Evolutionary conservation across 1,139 yeast species (phyloP), one percentile per base, ranked within the genome.

Genomic region (Kodamaea sp.): DNA sequence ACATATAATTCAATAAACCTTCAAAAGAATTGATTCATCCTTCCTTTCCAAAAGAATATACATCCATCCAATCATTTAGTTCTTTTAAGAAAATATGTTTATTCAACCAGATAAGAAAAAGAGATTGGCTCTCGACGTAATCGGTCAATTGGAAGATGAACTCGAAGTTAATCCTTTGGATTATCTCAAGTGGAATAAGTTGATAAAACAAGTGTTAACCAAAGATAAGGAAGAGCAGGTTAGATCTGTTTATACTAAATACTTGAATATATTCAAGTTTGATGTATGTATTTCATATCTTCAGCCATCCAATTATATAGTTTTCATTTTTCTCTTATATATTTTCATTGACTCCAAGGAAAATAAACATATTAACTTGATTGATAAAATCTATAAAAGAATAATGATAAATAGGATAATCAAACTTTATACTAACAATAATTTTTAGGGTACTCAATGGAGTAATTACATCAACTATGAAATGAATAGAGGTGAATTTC

Each of bases 401-500:
- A 20, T 20, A 12, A 8, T 25, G 23, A 20, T 24, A 31, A 23
- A 12, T 25, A 22, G 15, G 11, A 10, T 20, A 28, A n/a, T 11
- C 3, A 24, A 15, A 32, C 6, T 6, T n/a, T 10, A 15, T 34
- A 31, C 34, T 35, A 31, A 35, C 32, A 28, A 15, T 34, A n/a
- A n/a, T n/a, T n/a, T 43, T 31, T 63, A 73, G 58, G 80, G 85
- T 2, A 71, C 74, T 10, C 75, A 79, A 39, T 88, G 97, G 97
- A 70, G 80, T 31, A 73, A 68, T 38, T 89, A 86, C 57, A 78
- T 88, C 42, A 78, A 79, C 43, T 77, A 77, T 50, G 90, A 86
- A 57, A 62, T 85, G 47, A 74, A 73, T 38, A 70, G 85, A 45
- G 84, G 83, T 37, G 92, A 88, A 52, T 81, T 81, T 53, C 70